phyloP scores from a whole-genome alignment of 2,329 filamentous ascomycete genomes.

The Phialophora expanda region DNA sequence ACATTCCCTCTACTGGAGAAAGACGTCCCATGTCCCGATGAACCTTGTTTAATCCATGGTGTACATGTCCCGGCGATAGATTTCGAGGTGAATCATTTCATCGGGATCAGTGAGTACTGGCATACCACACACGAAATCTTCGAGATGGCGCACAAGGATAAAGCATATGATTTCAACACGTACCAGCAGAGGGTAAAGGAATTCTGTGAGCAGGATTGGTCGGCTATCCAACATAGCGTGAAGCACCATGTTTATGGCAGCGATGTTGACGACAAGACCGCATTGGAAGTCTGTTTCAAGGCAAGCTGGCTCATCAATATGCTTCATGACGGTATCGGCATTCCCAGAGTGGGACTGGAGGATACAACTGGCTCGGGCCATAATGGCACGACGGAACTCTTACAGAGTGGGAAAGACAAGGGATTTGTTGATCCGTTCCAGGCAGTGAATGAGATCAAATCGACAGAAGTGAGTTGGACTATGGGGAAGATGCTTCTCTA shows the following conservation, averaged over 20 bases:
- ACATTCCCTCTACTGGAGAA: slow-evolving; percentile 90
- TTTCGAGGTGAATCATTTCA: slow-evolving; percentile 95
- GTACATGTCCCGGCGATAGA: slow-evolving; percentile 94
- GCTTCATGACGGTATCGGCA: slow-evolving; percentile 91
- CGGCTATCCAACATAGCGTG: slow-evolving; percentile 71
- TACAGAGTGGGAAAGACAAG: slow-evolving; percentile 71
- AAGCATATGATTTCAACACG: slow-evolving; percentile 85
- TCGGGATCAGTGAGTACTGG: slow-evolving; percentile 98
- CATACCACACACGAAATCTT: slow-evolving; percentile 97
- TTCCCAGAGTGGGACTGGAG: slow-evolving; percentile 83
- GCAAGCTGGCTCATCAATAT: slow-evolving; percentile 98
- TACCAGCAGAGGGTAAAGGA: slow-evolving; percentile 84
- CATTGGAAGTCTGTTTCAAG: slow-evolving; percentile 93
- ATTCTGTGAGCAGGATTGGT: slow-evolving; percentile 87
- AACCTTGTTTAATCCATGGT: slow-evolving; percentile 87
- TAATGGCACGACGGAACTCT: slow-evolving; percentile 74
- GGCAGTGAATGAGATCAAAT: slow-evolving; percentile 88
- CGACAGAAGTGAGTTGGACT: slow-evolving; percentile 95
- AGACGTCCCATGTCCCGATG: slow-evolving; percentile 79
- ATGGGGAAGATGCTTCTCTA: slow-evolving; percentile 96
- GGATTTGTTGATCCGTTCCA: slow-evolving; percentile 86
- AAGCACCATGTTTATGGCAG: slow-evolving; percentile 71
- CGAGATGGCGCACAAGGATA: slow-evolving; percentile 72
- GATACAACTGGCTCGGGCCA: slow-evolving; percentile 58
- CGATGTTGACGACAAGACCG: slow-evolving; percentile 74